Evolutionary conservation across 345 rosid genomes (phyloP).

Genomic region (Camelina neglecta): DNA sequence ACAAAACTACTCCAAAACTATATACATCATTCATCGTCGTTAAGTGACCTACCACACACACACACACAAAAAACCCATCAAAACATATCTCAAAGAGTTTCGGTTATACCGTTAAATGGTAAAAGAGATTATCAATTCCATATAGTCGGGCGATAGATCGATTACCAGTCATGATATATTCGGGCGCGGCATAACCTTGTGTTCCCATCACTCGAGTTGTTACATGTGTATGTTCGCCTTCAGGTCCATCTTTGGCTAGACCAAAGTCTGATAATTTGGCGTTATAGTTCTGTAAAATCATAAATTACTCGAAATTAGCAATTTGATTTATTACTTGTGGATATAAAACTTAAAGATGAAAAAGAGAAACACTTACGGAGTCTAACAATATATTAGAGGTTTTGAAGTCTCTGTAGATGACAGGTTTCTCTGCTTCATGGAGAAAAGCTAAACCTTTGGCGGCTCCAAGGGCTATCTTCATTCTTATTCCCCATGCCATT

Average conservation of each 20-base stretch:
- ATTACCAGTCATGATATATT: slow-evolving; percentile 59
- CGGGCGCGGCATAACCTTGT: slow-evolving; percentile 65
- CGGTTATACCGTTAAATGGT: background rate
- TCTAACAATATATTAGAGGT: slow-evolving; percentile 76
- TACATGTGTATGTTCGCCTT: slow-evolving; percentile 58
- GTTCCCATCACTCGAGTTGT: slow-evolving; percentile 68
- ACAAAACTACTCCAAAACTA: slow-evolving; percentile 75
- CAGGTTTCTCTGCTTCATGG: slow-evolving; percentile 72
- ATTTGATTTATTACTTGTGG: background rate
- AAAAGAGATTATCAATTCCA: background rate
- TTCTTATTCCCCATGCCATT: slow-evolving; percentile 74
- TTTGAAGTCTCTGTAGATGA: slow-evolving; percentile 79
- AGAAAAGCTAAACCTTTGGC: slow-evolving; percentile 85
- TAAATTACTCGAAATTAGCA: background rate
- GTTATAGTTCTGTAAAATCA: slow-evolving; percentile 44
- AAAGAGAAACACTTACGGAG: slow-evolving; percentile 51
- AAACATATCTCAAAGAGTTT: background rate
- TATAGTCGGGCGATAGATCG: background rate
- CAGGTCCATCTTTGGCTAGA: slow-evolving; percentile 65
- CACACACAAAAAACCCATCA: background rate
- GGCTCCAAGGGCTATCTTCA: slow-evolving; percentile 81
- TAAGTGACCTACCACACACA: slow-evolving; percentile 60
- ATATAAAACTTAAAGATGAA: background rate
- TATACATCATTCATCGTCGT: slow-evolving; percentile 76
- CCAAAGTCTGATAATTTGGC: slow-evolving; percentile 64